Evolutionary conservation across 306 rosid genomes (phyloP).

Genomic region (Acacia acuminata): DNA sequence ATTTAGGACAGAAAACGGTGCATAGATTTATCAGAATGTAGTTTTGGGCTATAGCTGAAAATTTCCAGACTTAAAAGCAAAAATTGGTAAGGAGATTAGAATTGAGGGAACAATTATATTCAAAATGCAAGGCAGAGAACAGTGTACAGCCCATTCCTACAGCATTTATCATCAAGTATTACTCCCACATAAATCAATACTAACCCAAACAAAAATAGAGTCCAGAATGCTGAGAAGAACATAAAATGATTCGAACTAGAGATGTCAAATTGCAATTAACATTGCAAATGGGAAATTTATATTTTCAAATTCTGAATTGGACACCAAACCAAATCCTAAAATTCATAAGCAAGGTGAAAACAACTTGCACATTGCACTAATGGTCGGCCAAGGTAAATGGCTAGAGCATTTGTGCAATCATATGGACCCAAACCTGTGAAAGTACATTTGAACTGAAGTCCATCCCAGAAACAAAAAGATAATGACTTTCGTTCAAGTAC

Average conservation of each 20-base stretch:
- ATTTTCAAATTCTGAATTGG: not conserved
- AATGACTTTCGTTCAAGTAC: no score
- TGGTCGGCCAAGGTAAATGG: no score
- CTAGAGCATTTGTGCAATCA: no score
- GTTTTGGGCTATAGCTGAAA: not conserved
- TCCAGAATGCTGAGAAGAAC: not conserved
- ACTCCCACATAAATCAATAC: not conserved
- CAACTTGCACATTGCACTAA: not conserved
- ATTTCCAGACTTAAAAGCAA: constrained; percentile 1
- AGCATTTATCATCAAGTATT: constrained; percentile 12
- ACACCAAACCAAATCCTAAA: no score
- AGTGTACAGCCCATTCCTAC: not conserved
- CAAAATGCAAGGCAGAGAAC: no score
- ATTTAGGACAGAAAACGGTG: not conserved
- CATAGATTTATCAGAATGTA: not conserved
- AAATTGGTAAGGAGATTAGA: constrained; percentile 7
- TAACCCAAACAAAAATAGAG: not conserved
- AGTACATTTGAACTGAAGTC: no score
- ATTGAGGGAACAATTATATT: constrained; percentile 13
- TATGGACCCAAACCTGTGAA: no score
- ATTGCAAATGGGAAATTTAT: not conserved
- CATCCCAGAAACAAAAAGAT: no score
- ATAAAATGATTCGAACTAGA: not conserved
- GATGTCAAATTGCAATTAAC: not conserved
- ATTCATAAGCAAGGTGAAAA: no score